Conservation (phyloP, 2,329 filamentous ascomycete genomes). For the Venturiaceae sp. region DNA sequence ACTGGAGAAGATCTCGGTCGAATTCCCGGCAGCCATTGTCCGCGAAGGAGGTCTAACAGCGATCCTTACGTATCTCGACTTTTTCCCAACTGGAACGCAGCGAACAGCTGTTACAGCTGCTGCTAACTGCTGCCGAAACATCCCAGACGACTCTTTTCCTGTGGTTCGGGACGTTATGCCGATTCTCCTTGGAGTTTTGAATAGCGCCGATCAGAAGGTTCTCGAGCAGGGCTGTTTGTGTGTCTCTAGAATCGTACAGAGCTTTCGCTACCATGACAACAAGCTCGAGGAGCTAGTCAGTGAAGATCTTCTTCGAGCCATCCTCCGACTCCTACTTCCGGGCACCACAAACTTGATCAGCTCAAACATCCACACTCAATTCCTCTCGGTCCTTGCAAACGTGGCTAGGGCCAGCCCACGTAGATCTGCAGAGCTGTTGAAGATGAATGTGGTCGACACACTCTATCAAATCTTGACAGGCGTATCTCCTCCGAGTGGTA, state of each 20-base stretch:
- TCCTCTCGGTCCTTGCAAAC: constrained; percentile 83
- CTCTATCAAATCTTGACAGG: constrained; percentile 95
- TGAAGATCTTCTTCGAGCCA: constrained; percentile 72
- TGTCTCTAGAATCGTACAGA: constrained; percentile 92
- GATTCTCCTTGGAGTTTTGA: constrained; percentile 79
- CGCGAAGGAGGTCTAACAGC: constrained; percentile 90
- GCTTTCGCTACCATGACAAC: constrained; percentile 78
- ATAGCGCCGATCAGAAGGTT: constrained; percentile 89
- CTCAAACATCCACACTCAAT: constrained; percentile 90
- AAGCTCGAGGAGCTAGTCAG: constrained; percentile 92
- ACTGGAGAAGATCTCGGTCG: constrained; percentile 91
- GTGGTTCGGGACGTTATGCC: constrained; percentile 96
- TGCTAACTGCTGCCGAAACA: constrained; percentile 95
- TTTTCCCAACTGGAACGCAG: constrained; percentile 95
- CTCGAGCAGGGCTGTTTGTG: constrained; percentile 95
- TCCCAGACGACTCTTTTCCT: constrained; percentile 84
- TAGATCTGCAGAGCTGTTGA: constrained; percentile 82
- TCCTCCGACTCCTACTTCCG: constrained; percentile 79
- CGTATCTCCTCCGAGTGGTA: constrained; percentile 77
- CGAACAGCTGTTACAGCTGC: constrained; percentile 94
- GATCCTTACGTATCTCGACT: constrained; percentile 93
- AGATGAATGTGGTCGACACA: constrained; percentile 94
- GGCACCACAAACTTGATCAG: constrained; percentile 94
- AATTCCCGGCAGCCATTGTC: constrained; percentile 91
- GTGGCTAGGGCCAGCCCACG: constrained; percentile 80